A percentile compares a stretch with the other conserved stretches of the same genome.
phyloP scores from a whole-genome alignment of 108 stramenopile species.

The Nitzschia sp. region DNA sequence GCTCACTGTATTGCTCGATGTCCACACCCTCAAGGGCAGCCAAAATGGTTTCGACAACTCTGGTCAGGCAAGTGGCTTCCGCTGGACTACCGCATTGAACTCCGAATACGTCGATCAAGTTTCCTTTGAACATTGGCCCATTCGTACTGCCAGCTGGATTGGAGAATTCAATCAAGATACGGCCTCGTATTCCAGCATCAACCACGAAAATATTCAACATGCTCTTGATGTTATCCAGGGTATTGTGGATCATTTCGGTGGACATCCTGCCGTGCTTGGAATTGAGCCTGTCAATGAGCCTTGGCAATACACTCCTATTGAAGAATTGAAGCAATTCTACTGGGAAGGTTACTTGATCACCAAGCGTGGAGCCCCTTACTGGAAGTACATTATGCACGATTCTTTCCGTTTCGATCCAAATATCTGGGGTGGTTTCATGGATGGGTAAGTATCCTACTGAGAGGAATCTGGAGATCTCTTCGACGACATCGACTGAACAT shows the following conservation, averaged over 20 bases:
- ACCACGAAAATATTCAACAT: slow-evolving; percentile 78
- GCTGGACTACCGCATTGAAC: slow-evolving; percentile 68
- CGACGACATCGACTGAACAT: not conserved
- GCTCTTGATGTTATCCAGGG: slow-evolving; percentile 68
- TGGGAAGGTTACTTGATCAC: slow-evolving; percentile 92
- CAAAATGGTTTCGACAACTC: slow-evolving; percentile 93
- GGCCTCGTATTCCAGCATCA: slow-evolving; percentile 64
- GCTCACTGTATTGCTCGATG: slow-evolving; percentile 75
- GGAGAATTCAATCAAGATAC: slow-evolving; percentile 72
- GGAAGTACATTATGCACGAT: slow-evolving; percentile 96
- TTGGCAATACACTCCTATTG: slow-evolving; percentile 88
- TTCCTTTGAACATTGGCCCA: slow-evolving; percentile 54
- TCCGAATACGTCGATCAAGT: slow-evolving; percentile 27
- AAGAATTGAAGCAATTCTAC: slow-evolving; percentile 76
- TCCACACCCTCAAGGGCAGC: slow-evolving; percentile 79
- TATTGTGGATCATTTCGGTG: slow-evolving; percentile 73
- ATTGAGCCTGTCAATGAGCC: slow-evolving; percentile 94
- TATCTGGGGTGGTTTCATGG: slow-evolving; percentile 93
- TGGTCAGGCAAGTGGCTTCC: slow-evolving; percentile 69
- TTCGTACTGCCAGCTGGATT: slow-evolving; percentile 86
- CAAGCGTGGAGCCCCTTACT: slow-evolving; percentile 80
- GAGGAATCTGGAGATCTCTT: no score
- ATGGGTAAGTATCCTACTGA: slow-evolving; percentile 58
- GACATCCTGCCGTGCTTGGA: slow-evolving; percentile 85
- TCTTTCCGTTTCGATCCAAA: slow-evolving; percentile 84